phyloP scores from a whole-genome alignment of 257 asterid genomes.

The Paulownia fortunei region DNA sequence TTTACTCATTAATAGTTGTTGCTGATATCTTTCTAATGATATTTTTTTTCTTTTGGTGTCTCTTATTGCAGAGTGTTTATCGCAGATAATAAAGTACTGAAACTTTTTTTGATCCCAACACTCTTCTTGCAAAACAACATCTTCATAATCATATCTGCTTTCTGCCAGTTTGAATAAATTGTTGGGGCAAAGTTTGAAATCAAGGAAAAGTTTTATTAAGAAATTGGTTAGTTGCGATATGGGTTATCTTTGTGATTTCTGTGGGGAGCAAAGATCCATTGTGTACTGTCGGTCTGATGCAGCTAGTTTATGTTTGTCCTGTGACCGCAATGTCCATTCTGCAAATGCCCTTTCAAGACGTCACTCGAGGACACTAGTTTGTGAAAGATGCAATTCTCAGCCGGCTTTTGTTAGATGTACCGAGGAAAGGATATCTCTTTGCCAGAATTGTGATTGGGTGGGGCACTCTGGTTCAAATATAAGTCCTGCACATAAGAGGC shows the following conservation, averaged over 20 bases:
- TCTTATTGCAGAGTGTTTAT: constrained; percentile 30
- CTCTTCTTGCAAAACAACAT: constrained; percentile 3
- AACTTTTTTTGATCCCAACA: neutral
- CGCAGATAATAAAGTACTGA: neutral
- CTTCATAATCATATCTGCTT: neutral
- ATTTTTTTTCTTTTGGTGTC: neutral
- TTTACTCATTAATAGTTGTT: neutral
- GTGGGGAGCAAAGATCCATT: constrained; percentile 73
- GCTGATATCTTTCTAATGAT: constrained; percentile 6
- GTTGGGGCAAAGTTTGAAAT: constrained; percentile 5
- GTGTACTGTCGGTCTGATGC: constrained; percentile 87
- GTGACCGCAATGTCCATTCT: constrained; percentile 88
- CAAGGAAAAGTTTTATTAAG: neutral
- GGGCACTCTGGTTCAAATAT: constrained; percentile 56
- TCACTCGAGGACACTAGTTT: constrained; percentile 80
- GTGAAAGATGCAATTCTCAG: constrained; percentile 78
- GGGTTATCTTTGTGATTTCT: constrained; percentile 88
- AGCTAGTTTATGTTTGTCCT: constrained; percentile 85
- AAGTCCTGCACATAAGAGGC: constrained; percentile 61
- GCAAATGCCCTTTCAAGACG: constrained; percentile 89
- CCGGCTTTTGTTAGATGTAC: constrained; percentile 76
- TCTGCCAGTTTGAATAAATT: constrained; percentile 18
- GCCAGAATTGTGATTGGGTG: constrained; percentile 83
- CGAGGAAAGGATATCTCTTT: constrained; percentile 74
- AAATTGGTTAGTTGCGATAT: constrained; percentile 39